Evolutionary conservation across 2,329 filamentous ascomycete species (phyloP), one percentile per base, ranked within the genome.

Genomic region (Scytalidium sp.): DNA sequence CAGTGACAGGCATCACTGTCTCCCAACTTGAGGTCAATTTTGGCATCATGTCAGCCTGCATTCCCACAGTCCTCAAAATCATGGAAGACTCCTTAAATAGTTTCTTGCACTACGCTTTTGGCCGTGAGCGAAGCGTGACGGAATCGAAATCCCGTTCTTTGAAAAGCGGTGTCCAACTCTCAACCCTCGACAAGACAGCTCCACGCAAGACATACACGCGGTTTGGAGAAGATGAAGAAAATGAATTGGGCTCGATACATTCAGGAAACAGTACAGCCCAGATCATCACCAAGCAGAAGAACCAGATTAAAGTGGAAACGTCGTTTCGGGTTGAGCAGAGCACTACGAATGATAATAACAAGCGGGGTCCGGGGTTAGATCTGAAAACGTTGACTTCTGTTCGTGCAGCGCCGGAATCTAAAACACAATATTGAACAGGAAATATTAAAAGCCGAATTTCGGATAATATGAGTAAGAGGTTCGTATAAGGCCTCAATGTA

Each of bases 11-110:
- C 10, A 23, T 53, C 15, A 19, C 50, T 20, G 36, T 53, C 44
- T 53, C 51, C 4, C 51, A 53, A 46, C 45, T 53, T 20, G 51
- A 53, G 43, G 49, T 53, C 23, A 47, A 53, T n/a, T 53, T 53
- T 17, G 51, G 51, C 19, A 53, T 53, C 19, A 47, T 53, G 5
- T 49, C 51, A 44, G 51, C 51, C 25, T 50, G 51, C 20, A 51
- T 53, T 42, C 51, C 51, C 19, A 53, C 48, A 13, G 42, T 51
- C 17, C 27, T 47, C 13, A 53, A 53, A 43, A 42, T 53, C 4
- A 23, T 47, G 15, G 51, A 53, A 45, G 51, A 53, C 13, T 36
- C 17, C 29, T 41, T 47, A 10, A 47, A 36, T 20, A 43, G 29
- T 13, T n/a, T 52, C 19, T 50, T 22, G 40, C 32, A n/a, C 32